Percentiles rank a stretch among this genome's conserved stretches.
Evolutionary conservation across 208 protist genomes (phyloP).

Genomic region (Leishmania lainsoni): DNA sequence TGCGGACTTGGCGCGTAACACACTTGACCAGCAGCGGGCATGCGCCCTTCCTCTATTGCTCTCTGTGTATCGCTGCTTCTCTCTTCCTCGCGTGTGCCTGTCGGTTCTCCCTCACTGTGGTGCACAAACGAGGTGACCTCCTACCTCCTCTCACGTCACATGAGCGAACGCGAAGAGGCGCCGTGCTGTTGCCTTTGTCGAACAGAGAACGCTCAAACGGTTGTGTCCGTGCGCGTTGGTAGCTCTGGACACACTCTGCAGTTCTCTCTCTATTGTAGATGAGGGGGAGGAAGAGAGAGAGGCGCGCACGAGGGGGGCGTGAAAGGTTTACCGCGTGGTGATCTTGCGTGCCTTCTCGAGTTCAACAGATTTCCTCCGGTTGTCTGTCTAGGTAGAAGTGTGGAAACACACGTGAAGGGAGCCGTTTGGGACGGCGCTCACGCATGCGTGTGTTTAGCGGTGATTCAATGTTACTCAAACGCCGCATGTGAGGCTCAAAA

Average conservation of each 20-base stretch:
- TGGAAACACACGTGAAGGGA: neutral
- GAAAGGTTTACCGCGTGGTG: neutral
- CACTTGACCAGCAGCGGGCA: neutral
- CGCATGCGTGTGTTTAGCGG: neutral
- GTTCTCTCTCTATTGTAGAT: neutral
- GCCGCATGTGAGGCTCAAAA: too few species aligned
- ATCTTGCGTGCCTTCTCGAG: neutral
- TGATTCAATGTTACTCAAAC: neutral
- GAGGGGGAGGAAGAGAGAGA: neutral
- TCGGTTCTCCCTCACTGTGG: neutral
- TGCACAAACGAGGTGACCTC: neutral
- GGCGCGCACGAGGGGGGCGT: neutral
- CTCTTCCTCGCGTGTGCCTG: neutral
- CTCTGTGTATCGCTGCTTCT: neutral
- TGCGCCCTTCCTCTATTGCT: neutral
- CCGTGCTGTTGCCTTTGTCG: neutral
- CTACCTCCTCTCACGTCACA: neutral
- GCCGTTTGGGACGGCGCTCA: neutral
- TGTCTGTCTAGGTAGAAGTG: neutral
- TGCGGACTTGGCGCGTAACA: constrained; percentile 9
- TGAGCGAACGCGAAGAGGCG: neutral
- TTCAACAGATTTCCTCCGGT: neutral
- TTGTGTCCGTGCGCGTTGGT: neutral
- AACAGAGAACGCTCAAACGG: neutral
- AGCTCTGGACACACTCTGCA: neutral